Evolutionary conservation across 495 filamentous ascomycete genomes (phyloP), one percentile per base, ranked within the genome.

Genomic region (Penicillium daleae): DNA sequence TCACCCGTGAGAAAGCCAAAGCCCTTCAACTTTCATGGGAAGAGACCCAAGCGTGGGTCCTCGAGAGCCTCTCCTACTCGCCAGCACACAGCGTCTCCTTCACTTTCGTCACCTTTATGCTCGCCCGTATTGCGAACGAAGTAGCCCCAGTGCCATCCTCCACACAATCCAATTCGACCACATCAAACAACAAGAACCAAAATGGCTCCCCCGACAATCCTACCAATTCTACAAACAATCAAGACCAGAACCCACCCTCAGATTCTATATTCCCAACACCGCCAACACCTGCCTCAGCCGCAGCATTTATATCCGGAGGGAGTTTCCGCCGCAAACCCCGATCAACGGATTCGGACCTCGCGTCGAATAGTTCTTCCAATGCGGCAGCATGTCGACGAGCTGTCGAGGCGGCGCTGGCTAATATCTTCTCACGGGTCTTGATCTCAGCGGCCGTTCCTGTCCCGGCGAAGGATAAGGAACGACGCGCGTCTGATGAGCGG

Each of bases 81-180:
- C 92, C 93, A 1, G 86, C 87, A 32, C 89, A 94, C 70, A 93
- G 90, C 68, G 90, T 93, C 61, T 91, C 89, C 0, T 95, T 96
- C 70, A 88, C 93, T 9, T 93, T 97, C 61, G 74, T 97, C 35
- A 92, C 87, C 3, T 87, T 90, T 46, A 92, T 93, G 83, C 83
- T 97, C 7, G 74, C 75, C 13, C 77, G 74, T 31, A 78, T 84
- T 48, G 76, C 76, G 58, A 81, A 79, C 54, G 81, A 84, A 69
- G 66, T 82, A 27, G 74, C 78, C 7, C 75, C 77, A 4, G 68
- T 73, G 6, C 70, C 75, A 22, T 69, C 73, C 6, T 60, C 56
- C 12, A 21, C 64, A 8, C 27, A 50, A 24, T 24, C 59, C 19
- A 46, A 19, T 21, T 4, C 48, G 9, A n/a, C 60, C 2, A 37